A percentile compares a stretch with the other conserved stretches of the same genome.
phyloP scores from a whole-genome alignment of 2,329 filamentous ascomycete genomes.

The Ceratocystiopsis brevicomis region DNA sequence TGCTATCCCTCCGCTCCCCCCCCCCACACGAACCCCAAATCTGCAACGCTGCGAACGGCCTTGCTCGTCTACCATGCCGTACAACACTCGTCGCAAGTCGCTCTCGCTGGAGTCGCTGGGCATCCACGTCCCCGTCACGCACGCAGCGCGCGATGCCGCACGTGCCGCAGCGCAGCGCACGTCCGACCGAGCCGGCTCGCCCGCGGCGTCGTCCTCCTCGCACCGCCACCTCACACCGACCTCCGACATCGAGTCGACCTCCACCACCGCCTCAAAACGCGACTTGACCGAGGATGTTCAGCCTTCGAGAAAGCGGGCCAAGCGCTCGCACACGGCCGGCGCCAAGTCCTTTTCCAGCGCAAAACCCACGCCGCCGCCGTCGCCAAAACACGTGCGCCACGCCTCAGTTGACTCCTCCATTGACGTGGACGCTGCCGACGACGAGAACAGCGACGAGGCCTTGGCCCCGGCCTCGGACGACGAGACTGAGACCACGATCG shows the following conservation, averaged over 20 bases:
- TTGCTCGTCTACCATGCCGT: slow-evolving; percentile 44
- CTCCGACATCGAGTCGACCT: not conserved
- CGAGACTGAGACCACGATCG: slow-evolving; percentile 34
- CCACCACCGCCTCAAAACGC: slow-evolving; percentile 4
- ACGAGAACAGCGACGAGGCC: not conserved
- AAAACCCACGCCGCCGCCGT: slow-evolving; percentile 53
- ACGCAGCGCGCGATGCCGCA: slow-evolving; percentile 38
- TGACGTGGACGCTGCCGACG: slow-evolving; percentile 1
- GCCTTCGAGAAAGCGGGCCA: slow-evolving; percentile 46
- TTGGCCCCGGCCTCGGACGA: not conserved
- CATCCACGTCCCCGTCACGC: slow-evolving; percentile 61
- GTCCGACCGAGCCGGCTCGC: slow-evolving; percentile 11
- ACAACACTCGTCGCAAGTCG: slow-evolving; percentile 94
- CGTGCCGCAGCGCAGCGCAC: slow-evolving; percentile 8
- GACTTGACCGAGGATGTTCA: slow-evolving; percentile 7
- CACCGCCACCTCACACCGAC: not conserved
- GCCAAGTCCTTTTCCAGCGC: slow-evolving; percentile 13
- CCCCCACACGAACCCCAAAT: no score
- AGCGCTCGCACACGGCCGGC: slow-evolving; percentile 50
- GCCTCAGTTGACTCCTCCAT: slow-evolving; percentile 21
- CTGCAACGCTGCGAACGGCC: not conserved
- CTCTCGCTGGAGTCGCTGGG: slow-evolving; percentile 82
- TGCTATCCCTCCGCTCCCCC: not conserved
- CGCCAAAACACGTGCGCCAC: slow-evolving; percentile 32
- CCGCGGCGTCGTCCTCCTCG: slow-evolving; percentile 2